phyloP scores from a whole-genome alignment of 768 basidiomycete genomes.

The Termitomyces sp. region DNA sequence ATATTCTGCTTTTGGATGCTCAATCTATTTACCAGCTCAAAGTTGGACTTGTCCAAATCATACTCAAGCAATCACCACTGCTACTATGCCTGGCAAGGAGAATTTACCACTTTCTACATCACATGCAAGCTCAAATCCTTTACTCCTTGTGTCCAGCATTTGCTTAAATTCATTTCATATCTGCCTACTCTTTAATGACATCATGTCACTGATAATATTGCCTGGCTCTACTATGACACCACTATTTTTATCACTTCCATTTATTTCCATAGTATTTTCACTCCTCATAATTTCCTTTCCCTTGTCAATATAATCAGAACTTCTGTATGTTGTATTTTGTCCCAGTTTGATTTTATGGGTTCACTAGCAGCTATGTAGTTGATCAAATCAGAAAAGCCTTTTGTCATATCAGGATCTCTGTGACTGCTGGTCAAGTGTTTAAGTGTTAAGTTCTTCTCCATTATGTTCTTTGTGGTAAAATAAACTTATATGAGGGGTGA shows the following conservation, averaged over 20 bases:
- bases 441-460: conserved; percentile 23
- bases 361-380: conserved; percentile 4
- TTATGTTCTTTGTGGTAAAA: conserved; percentile 16
- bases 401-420: conserved; percentile 21
- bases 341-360: background rate
- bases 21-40: too few relatives aligned
- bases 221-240: too few relatives aligned
- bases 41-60: background rate
- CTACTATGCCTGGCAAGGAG: too few relatives aligned
- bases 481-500: conserved; percentile 30
- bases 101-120: too few relatives aligned
- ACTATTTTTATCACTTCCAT: too few relatives aligned
- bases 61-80: too few relatives aligned
- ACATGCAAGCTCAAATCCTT: too few relatives aligned
- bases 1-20: too few relatives aligned
- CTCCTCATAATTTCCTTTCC: background rate
- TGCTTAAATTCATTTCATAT: too few relatives aligned
- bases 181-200: too few relatives aligned
- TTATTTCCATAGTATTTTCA: background rate
- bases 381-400: conserved; percentile 16
- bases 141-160: too few relatives aligned
- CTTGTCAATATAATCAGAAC: background rate
- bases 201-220: too few relatives aligned
- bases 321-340: background rate
- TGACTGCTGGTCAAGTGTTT: conserved; percentile 20